Percentiles rank a stretch among this genome's conserved stretches.
Conservation (phyloP, 1,139 yeast genomes). For the Diutina rugosa region DNA sequence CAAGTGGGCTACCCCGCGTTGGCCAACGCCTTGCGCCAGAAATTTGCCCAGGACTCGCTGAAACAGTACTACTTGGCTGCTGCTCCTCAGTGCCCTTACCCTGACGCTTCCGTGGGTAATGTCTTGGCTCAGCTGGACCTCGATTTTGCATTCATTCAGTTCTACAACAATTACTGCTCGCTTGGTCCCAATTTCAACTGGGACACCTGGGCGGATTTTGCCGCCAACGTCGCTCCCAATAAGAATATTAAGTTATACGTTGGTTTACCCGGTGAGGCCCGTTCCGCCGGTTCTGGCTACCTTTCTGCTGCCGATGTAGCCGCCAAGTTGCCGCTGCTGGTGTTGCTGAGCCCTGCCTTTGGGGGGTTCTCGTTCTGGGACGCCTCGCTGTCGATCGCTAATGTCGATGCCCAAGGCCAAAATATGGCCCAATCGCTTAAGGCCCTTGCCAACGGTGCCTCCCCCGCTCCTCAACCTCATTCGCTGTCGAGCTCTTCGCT, state of each 20-base stretch:
- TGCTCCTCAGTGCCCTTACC: constrained; percentile 93
- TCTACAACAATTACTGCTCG: constrained; percentile 82
- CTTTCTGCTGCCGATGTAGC: neutral
- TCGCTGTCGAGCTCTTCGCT: neutral
- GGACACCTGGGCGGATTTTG: constrained; percentile 72
- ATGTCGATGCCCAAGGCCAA: neutral
- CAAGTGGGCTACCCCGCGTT: constrained; percentile 49
- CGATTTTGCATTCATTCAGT: constrained; percentile 85
- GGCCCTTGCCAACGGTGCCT: neutral
- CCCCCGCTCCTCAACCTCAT: neutral
- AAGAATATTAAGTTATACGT: constrained; percentile 47
- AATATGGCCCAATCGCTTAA: neutral
- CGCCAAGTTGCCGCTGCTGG: neutral
- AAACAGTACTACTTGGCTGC: constrained; percentile 72
- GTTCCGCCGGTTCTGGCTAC: neutral
- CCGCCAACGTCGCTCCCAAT: constrained; percentile 53
- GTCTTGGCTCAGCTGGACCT: constrained; percentile 46
- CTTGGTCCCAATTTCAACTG: constrained; percentile 57
- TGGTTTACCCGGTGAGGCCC: constrained; percentile 60
- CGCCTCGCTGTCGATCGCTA: neutral
- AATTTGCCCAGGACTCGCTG: constrained; percentile 39
- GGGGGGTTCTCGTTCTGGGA: constrained; percentile 2
- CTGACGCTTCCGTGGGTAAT: constrained; percentile 75
- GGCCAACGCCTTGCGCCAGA: constrained; percentile 44
- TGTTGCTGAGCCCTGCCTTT: neutral